Evolutionary conservation across 2,329 filamentous ascomycete genomes (phyloP).

Genomic region (Fusarium annulatum): DNA sequence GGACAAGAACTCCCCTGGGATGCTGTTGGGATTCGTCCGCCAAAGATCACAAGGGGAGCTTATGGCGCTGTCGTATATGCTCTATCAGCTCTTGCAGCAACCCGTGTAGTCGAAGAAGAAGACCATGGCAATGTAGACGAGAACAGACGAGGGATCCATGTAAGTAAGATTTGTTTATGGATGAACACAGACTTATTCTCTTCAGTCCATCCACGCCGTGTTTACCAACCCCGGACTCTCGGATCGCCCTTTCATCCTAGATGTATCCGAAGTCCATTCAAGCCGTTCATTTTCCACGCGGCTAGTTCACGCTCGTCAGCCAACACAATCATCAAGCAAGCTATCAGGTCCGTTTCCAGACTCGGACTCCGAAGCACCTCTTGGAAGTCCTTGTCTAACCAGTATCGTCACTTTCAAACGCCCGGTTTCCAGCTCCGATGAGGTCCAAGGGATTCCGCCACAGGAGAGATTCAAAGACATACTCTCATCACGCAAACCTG

Average conservation of each 20-base stretch:
- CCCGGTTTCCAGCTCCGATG: slow-evolving; percentile 50
- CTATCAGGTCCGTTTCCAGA: slow-evolving; percentile 52
- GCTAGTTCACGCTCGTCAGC: slow-evolving; percentile 61
- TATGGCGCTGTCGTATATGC: slow-evolving; percentile 54
- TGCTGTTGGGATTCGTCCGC: slow-evolving; percentile 17
- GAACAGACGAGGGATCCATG: slow-evolving; percentile 51
- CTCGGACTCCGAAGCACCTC: slow-evolving; percentile 53
- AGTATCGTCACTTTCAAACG: slow-evolving; percentile 65
- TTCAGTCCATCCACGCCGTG: slow-evolving; percentile 66
- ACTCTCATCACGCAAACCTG: slow-evolving; percentile 50
- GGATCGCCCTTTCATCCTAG: slow-evolving; percentile 66
- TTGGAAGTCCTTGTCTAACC: slow-evolving; percentile 60
- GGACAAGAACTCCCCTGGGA: slow-evolving; percentile 49
- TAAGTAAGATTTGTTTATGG: slow-evolving; percentile 40
- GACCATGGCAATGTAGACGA: slow-evolving; percentile 33
- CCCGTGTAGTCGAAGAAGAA: slow-evolving; percentile 49
- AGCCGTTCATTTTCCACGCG: slow-evolving; percentile 62
- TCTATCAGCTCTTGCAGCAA: slow-evolving; percentile 52
- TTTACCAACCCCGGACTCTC: slow-evolving; percentile 61
- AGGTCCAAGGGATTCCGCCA: slow-evolving; percentile 54
- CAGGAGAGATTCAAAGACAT: slow-evolving; percentile 58
- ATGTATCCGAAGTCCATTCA: slow-evolving; percentile 57
- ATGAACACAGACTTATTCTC: not conserved
- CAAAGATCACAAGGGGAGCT: slow-evolving; percentile 41
- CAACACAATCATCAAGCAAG: slow-evolving; percentile 53